Evolutionary conservation across 768 basidiomycete genomes (phyloP).

Genomic region (Nevesoporus exiguus): DNA sequence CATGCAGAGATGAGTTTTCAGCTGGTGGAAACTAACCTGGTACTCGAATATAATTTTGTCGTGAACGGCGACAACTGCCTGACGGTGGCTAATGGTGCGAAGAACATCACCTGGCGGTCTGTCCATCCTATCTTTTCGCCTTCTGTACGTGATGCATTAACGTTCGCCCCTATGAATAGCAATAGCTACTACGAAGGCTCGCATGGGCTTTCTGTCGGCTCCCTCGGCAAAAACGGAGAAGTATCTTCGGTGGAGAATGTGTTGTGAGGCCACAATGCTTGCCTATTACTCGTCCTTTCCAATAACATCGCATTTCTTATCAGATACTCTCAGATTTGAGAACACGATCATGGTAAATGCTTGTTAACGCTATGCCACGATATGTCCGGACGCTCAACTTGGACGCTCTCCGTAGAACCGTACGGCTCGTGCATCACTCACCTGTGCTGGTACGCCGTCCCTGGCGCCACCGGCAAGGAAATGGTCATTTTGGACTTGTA

Average conservation of each 20-base stretch:
- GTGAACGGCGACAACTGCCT: constrained; percentile 63
- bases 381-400: background rate
- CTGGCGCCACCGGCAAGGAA: background rate
- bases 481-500: background rate
- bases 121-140: background rate
- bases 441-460: background rate
- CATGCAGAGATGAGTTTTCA: background rate
- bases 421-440: background rate
- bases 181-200: background rate
- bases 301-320: too few relatives aligned
- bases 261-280: too few relatives aligned
- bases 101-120: constrained; percentile 50
- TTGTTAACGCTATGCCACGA: background rate
- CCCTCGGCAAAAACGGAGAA: background rate
- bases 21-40: background rate
- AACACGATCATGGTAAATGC: background rate
- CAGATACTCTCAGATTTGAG: background rate
- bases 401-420: background rate
- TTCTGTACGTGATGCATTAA: background rate
- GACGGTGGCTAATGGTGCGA: constrained; percentile 54
- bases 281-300: too few relatives aligned
- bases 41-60: constrained; percentile 39
- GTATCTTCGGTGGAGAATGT: background rate
- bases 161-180: background rate
- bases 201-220: background rate